Percentiles rank a stretch among this genome's conserved stretches.
Evolutionary conservation across 495 filamentous ascomycete genomes (phyloP).

Genomic region (Bryoglossum gracile): DNA sequence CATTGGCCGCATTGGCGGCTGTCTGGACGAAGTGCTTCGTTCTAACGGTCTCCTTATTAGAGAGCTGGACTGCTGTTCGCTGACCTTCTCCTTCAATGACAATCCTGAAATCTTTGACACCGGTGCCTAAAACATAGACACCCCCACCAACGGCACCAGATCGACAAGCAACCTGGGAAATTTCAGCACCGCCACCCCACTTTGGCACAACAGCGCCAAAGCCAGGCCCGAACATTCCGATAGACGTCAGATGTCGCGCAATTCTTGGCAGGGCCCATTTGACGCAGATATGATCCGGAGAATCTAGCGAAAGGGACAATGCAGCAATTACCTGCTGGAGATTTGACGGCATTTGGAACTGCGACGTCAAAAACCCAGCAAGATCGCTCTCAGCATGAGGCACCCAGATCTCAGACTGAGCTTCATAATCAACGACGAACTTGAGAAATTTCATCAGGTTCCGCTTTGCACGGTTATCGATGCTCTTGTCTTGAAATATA

Average conservation of each 20-base stretch:
- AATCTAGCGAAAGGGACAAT: conserved; percentile 64
- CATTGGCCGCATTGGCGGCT: background rate
- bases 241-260: conserved; percentile 74
- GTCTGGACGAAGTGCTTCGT: conserved; percentile 5
- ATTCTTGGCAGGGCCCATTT: conserved; percentile 61
- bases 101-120: conserved; percentile 35
- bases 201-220: conserved; percentile 82
- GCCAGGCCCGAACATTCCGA: conserved; percentile 77
- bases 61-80: conserved; percentile 43
- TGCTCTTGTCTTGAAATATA: conserved; percentile 64
- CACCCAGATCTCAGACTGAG: conserved; percentile 45
- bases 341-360: conserved; percentile 65
- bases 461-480: conserved; percentile 71
- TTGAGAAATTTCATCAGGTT: conserved; percentile 83
- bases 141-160: conserved; percentile 88
- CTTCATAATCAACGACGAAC: conserved; percentile 58
- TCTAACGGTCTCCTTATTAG: conserved; percentile 33
- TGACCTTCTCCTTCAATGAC: background rate
- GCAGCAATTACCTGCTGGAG: conserved; percentile 69
- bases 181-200: conserved; percentile 89
- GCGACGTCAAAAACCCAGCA: conserved; percentile 53
- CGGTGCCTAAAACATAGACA: conserved; percentile 76
- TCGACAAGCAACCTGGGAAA: conserved; percentile 86
- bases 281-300: conserved; percentile 49
- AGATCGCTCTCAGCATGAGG: conserved; percentile 43